Base-by-base conservation (phyloP, 352 stramenopile genomes). In the Phytophthora litchii region DNA sequence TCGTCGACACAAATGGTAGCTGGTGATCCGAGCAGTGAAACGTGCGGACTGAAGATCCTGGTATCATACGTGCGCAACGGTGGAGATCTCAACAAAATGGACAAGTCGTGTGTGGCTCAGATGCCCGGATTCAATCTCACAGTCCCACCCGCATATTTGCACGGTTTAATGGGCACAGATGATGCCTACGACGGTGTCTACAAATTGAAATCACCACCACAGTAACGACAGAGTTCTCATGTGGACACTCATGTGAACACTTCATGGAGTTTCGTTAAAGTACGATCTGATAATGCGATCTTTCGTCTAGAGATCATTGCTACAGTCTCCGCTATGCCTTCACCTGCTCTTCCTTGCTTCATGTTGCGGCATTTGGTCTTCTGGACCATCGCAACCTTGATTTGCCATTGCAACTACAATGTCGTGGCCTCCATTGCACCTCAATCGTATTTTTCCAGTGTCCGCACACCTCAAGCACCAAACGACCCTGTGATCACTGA, bases 21-120 rank as follows among this genome's bases (percentile, higher is more conserved):
- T 5, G 11, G 56, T 16, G 57, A 70, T 1, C 38, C 57, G n/a
- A 43, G 46, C 16, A 66, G 48, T 29, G 47, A 64, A 13, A 78
- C 67, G 1, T 89, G 76, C 16, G 79, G 76, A 1, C 72, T 85
- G 55, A 42, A 69, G 34, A 38, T 88, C 19, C 43, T 87, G 17
- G 44, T 54, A 10, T 78, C 71, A 13, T 87, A 79, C 23, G 76
- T 88, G 11, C 58, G 36, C 23, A 53, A 42, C 20, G 38, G 44
- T 10, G 72, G 78, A 4, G 64, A 83, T 40, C 40, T 88, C 23
- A 20, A 51, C 0, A 42, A 25, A 12, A 27, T 87, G 17, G 75
- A 87, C 60, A 72, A 61, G 16, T 70, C 74, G 0, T 89, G 80
- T 43, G 51, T 86, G 23, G 36, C 23, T 8, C 14, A 67, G 10